Percentiles rank a stretch among this genome's conserved stretches.
Conservation (phyloP, 257 asterid genomes). For the Thymus mandschuricus region DNA sequence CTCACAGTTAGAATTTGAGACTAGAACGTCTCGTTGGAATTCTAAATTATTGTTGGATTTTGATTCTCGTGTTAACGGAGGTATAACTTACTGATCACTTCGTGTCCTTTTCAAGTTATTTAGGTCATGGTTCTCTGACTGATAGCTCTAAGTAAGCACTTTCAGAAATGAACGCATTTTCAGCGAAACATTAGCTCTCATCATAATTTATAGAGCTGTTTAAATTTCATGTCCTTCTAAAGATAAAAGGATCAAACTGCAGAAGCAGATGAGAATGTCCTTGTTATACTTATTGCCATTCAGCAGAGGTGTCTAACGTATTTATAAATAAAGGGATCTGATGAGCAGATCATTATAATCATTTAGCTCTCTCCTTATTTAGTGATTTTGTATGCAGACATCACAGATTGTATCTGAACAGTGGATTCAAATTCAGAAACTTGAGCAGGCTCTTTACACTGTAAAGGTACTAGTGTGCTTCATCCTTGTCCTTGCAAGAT, state of each 20-base stretch:
- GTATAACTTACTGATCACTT: background rate
- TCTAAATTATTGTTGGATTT: background rate
- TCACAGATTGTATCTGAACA: constrained; percentile 73
- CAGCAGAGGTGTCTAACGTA: background rate
- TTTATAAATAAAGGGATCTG: background rate
- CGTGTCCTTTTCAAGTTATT: background rate
- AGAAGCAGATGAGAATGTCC: background rate
- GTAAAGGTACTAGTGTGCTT: constrained; percentile 55
- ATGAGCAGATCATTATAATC: background rate
- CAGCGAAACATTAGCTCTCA: background rate
- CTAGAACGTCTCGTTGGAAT: background rate
- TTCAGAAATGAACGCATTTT: background rate
- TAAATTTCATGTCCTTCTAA: background rate
- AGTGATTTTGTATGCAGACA: constrained; percentile 44
- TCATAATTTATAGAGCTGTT: background rate
- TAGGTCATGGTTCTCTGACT: background rate
- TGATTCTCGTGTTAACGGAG: too few species aligned
- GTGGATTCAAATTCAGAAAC: constrained; percentile 92
- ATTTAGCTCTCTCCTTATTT: constrained; percentile 19
- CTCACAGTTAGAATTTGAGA: background rate
- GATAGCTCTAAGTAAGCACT: background rate
- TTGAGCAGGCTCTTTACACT: constrained; percentile 92
- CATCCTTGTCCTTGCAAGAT: constrained; percentile 23
- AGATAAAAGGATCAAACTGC: background rate
- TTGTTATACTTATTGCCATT: background rate